Base-by-base conservation (phyloP, 1,284 basidiomycete species). In the Crucibulum parvulum region DNA sequence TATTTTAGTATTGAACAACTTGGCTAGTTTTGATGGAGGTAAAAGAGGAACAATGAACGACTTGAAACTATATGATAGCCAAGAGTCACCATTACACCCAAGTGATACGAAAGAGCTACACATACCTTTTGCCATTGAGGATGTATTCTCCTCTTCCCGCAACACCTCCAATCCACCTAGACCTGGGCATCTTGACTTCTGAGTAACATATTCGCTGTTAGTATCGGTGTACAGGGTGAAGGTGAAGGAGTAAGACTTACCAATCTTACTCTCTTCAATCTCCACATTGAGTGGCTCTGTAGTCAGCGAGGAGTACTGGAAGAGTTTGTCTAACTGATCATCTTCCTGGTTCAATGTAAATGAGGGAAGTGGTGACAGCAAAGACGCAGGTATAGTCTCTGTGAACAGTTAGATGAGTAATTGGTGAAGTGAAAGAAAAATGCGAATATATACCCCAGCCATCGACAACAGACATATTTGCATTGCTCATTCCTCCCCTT, bases 381-480 rank as follows among this genome's bases (percentile, higher is more conserved):
- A 74, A 2, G 77, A 74, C 36, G 68, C 71, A 13, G 13, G 11
- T 15, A 52, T n/a, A 2, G 51, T 72, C 56, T 65, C 57, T 68
- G 53, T 52, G 24, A 24, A 24, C 24, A 24, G 24, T 24, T 24
- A 24, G 24, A n/a, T n/a, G n/a, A n/a, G n/a, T n/a, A n/a, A n/a
- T n/a, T n/a, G n/a, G 24, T 4, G 24, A 4, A 24, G 24, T 24
- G 37, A 31, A 54, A 37, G 43, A 18, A 55, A 59, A 35, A 18
- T 54, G 11, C 54, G 51, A 45, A 76, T 24, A 24, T 81, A 45
- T 66, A 89, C 88, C 68, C 86, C 86, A 87, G 16, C 87, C 88
- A 66, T 84, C 78, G 2, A 88, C 80, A 35, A 87, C 67, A 6
- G 79, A 72, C 78, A 90, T 82, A 69, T 85, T 84, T 56, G 80